A percentile compares a stretch with the other conserved stretches of the same genome.
phyloP scores from a whole-genome alignment of 148 eudicot genomes.

The Euryodendron excelsum region DNA sequence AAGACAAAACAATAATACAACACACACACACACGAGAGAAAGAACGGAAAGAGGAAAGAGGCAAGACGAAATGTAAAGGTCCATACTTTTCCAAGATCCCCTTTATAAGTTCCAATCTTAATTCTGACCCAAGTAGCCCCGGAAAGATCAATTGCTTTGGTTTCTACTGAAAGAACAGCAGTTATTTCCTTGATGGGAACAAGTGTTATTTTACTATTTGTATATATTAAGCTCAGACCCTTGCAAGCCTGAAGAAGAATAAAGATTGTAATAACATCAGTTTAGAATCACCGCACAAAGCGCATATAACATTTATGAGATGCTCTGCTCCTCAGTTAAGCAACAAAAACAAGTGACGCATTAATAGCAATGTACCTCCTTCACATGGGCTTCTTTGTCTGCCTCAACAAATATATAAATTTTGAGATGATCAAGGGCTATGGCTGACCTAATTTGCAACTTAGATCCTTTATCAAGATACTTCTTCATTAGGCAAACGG shows the following conservation, averaged over 20 bases:
- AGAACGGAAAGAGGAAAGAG: constrained; percentile 3
- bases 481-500: constrained; percentile 95
- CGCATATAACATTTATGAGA: not conserved
- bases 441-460: constrained; percentile 76
- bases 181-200: constrained; percentile 99
- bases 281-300: not conserved
- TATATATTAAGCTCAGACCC: constrained; percentile 82
- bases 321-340: not conserved
- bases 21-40: not conserved
- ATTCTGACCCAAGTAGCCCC: constrained; percentile 95
- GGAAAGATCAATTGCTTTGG: constrained; percentile 77
- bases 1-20: no score
- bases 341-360: constrained; percentile 5
- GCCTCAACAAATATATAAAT: constrained; percentile 87
- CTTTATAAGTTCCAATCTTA: constrained; percentile 88
- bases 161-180: constrained; percentile 95
- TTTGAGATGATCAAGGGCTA: constrained; percentile 95
- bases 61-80: not conserved
- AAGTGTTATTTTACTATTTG: constrained; percentile 55
- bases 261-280: constrained; percentile 14
- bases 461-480: constrained; percentile 76
- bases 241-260: constrained; percentile 63
- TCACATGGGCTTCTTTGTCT: constrained; percentile 97
- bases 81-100: constrained; percentile 89
- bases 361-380: constrained; percentile 52